Conservation (phyloP, 106 monocot genomes). For the Allium sativum region DNA sequence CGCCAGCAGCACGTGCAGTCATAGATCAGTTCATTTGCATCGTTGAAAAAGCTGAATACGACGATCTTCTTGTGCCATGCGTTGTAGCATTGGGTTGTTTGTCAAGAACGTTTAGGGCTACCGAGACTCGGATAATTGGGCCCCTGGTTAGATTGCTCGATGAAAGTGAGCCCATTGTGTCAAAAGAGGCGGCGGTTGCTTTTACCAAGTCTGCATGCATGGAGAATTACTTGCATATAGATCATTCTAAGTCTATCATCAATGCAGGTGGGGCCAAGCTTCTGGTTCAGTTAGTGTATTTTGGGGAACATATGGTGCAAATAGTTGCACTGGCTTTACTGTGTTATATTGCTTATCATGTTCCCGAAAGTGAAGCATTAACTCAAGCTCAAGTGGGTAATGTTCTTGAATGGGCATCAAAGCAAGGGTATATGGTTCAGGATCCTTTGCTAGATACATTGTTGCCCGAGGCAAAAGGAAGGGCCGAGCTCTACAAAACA, state of each 20-base stretch:
- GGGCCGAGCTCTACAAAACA: conserved; percentile 84
- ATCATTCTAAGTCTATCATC: conserved; percentile 79
- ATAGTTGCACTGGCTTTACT: conserved; percentile 45
- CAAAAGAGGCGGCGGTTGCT: conserved; percentile 46
- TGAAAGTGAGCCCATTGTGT: conserved; percentile 43
- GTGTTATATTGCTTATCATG: conserved; percentile 61
- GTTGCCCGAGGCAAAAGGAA: conserved; percentile 59
- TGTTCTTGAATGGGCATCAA: conserved; percentile 67
- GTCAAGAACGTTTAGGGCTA: conserved; percentile 78
- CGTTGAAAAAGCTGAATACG: conserved; percentile 55
- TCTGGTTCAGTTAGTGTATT: conserved; percentile 78
- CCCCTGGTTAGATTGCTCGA: conserved; percentile 76
- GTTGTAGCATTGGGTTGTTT: conserved; percentile 66
- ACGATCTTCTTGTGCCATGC: conserved; percentile 61
- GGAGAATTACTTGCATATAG: conserved; percentile 67
- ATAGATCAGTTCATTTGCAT: conserved; percentile 70
- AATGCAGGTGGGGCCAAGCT: conserved; percentile 58
- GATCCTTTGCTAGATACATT: conserved; percentile 27
- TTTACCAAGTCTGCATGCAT: conserved; percentile 69
- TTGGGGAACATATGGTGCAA: conserved; percentile 58
- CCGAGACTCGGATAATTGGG: conserved; percentile 73
- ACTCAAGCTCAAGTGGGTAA: conserved; percentile 56
- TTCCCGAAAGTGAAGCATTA: conserved; percentile 72
- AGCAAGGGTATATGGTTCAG: conserved; percentile 52
- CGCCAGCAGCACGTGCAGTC: conserved; percentile 76